These are phyloP conservation scores for Haplographium delicatum DNA, from an alignment of 495 filamentous ascomycete species.

Conservation along the genomic window DNA sequence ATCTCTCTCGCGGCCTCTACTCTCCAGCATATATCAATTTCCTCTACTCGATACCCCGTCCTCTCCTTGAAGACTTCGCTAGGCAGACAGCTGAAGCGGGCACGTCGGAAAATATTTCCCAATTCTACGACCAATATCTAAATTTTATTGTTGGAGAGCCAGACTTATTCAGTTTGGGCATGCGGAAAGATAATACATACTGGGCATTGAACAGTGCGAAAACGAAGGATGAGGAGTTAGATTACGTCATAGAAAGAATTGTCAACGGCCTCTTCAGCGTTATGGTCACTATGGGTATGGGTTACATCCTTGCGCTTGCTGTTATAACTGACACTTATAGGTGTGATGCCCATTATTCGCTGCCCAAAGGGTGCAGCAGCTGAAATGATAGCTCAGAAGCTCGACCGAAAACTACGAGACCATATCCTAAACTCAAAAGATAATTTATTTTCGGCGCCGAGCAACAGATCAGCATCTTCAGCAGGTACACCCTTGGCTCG, in stretches of 20 bases:
- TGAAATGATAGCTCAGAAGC: conserved; percentile 87
- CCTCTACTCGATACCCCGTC: conserved; percentile 86
- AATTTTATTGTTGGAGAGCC: conserved; percentile 97
- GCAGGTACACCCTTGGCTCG: conserved; percentile 59
- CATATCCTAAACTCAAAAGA: conserved; percentile 97
- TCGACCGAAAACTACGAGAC: conserved; percentile 93
- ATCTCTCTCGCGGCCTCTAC: conserved; percentile 83
- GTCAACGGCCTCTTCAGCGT: conserved; percentile 96
- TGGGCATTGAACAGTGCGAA: conserved; percentile 91
- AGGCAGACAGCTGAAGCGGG: conserved; percentile 76
- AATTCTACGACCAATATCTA: conserved; percentile 95
- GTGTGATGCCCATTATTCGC: conserved; percentile 84
- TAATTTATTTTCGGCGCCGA: conserved; percentile 70
- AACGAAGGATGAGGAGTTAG: conserved; percentile 84
- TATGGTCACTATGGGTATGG: conserved; percentile 85
- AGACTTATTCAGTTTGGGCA: conserved; percentile 88
- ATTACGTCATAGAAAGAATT: conserved; percentile 79
- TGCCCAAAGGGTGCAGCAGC: conserved; percentile 89
- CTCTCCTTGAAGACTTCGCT: conserved; percentile 93
- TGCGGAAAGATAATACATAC: conserved; percentile 81
- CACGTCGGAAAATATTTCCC: conserved; percentile 81
- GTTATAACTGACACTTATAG: conserved; percentile 33
- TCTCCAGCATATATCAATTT: conserved; percentile 96
- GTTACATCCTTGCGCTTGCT: too few relatives aligned
- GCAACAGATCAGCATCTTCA: conserved; percentile 40